Percentiles rank a stretch among this genome's conserved stretches.
These are phyloP conservation scores for Mycena crocata DNA, from an alignment of 768 basidiomycete genomes.

Conservation along the genomic window DNA sequence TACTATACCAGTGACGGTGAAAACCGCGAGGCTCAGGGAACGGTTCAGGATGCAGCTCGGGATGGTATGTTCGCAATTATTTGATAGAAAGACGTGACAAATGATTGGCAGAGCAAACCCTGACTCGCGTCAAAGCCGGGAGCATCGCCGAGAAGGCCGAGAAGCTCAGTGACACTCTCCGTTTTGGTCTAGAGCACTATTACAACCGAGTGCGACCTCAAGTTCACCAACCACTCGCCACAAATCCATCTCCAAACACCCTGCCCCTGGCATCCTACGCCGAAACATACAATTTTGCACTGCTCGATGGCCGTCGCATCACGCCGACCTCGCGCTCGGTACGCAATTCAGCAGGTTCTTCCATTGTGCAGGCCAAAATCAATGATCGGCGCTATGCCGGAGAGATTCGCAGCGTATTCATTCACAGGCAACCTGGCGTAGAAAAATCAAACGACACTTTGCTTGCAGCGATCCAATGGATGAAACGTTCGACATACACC, in stretches of 20 bases:
- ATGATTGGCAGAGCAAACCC: background rate
- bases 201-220: constrained; percentile 9
- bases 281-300: constrained; percentile 17
- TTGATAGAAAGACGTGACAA: no score
- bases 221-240: constrained; percentile 1
- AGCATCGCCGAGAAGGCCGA: background rate
- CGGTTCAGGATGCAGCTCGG: constrained; percentile 29
- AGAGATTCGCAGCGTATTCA: constrained; percentile 32
- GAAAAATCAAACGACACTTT: background rate
- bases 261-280: background rate
- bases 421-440: constrained; percentile 30
- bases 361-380: constrained; percentile 23
- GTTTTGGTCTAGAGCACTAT: constrained; percentile 8
- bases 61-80: background rate
- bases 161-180: background rate
- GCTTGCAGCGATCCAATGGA: constrained; percentile 11
- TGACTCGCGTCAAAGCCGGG: background rate
- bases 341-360: constrained; percentile 22
- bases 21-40: constrained; percentile 26
- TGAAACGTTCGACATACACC: constrained; percentile 1
- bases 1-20: background rate
- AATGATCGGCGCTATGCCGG: constrained; percentile 21
- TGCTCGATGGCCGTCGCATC: constrained; percentile 35
- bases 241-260: background rate
- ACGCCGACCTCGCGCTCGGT: constrained; percentile 22